Evolutionary conservation across 164 flowering plant genomes (phyloP).

Genomic region (Paratinospora sagittata): DNA sequence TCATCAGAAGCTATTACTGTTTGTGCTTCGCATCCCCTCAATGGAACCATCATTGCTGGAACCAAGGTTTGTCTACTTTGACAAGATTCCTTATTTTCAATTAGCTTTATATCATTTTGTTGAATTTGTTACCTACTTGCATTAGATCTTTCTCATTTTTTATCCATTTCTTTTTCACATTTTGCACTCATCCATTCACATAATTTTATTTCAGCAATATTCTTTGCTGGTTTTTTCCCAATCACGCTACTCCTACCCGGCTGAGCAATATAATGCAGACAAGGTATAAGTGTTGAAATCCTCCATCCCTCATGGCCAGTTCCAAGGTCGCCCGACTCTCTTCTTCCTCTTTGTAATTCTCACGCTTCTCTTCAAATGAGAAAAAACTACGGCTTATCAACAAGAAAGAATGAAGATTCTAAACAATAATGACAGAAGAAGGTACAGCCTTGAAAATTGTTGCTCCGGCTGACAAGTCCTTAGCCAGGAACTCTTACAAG

Average conservation of each 20-base stretch:
- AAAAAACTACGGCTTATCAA: not conserved
- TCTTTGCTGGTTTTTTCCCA: conserved; percentile 52
- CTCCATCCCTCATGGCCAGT: not conserved
- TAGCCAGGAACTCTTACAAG: not conserved
- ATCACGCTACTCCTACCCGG: conserved; percentile 18
- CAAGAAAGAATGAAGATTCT: not conserved
- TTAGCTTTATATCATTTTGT: not conserved
- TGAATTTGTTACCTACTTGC: not conserved
- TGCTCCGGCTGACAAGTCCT: not conserved
- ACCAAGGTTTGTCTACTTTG: conserved; percentile 54
- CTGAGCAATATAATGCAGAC: not conserved
- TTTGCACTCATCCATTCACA: not conserved
- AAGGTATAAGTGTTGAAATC: not conserved
- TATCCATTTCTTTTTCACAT: not conserved
- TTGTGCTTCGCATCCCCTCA: conserved; percentile 77
- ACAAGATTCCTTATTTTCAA: not conserved
- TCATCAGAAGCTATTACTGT: conserved; percentile 59
- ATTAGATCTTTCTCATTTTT: not conserved
- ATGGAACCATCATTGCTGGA: conserved; percentile 72
- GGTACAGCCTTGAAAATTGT: not conserved
- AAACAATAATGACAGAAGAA: not conserved
- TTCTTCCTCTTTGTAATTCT: not conserved
- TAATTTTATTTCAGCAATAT: conserved; percentile 35
- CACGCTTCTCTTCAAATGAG: not conserved
- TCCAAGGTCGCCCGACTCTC: not conserved